These are phyloP conservation scores for Symbiodinium pilosum DNA, from an alignment of 73 alveolate genomes.

Conservation along the genomic window DNA sequence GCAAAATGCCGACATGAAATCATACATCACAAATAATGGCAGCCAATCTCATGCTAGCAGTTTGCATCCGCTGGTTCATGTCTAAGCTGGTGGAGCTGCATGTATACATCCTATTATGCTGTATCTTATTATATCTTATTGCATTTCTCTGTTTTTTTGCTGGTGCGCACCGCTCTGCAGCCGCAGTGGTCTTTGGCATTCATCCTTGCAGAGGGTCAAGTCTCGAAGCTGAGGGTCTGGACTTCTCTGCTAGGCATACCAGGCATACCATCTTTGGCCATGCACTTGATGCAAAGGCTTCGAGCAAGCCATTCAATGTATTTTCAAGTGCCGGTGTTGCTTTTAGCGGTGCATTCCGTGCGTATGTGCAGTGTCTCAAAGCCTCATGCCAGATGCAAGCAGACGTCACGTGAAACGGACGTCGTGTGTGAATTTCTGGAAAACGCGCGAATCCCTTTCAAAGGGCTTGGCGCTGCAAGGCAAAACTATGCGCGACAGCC, in stretches of 20 bases:
- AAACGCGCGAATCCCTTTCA: conserved; percentile 3
- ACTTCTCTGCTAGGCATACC: no score
- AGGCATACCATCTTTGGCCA: conserved; percentile 18
- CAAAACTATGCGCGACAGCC: not conserved
- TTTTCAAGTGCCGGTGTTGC: not conserved
- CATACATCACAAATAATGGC: no score
- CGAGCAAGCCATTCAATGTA: not conserved
- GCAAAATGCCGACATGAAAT: no score
- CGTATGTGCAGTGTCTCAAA: no score
- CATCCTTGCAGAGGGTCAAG: no score
- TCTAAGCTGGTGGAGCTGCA: no score
- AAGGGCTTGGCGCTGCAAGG: not conserved
- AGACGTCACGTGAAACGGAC: not conserved
- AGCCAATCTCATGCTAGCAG: no score
- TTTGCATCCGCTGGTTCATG: no score
- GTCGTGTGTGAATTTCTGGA: not conserved
- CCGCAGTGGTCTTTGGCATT: not conserved
- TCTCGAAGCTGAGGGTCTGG: no score
- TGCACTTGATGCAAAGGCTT: not conserved
- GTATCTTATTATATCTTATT: no score
- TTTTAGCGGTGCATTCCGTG: no score
- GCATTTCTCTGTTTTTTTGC: not conserved
- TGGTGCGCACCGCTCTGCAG: not conserved
- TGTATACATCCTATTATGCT: no score
- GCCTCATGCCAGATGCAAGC: not conserved